Conservation (phyloP, 768 basidiomycete species). For the Boletus subcaerulescens region DNA sequence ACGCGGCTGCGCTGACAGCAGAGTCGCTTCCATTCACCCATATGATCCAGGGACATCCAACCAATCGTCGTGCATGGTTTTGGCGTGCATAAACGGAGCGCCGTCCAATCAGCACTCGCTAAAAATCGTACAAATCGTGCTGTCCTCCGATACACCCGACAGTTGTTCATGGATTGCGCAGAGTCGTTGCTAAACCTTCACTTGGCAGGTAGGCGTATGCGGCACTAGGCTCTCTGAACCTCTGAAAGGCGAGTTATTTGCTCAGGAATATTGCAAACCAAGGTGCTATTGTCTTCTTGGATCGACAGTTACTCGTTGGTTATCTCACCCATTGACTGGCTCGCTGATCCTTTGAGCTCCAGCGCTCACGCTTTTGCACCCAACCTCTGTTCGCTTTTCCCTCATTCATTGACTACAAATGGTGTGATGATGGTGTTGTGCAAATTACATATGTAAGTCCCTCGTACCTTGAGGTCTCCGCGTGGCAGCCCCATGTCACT, state of each 20-base stretch:
- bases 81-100: neutral
- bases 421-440: neutral
- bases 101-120: conserved; percentile 11
- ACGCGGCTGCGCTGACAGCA: conserved; percentile 6
- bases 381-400: neutral
- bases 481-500: conserved; percentile 19
- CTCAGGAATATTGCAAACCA: neutral
- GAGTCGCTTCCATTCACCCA: neutral
- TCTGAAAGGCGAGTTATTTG: neutral
- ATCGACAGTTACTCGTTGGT: neutral
- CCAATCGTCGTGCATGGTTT: neutral
- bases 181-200: neutral
- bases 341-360: too few species aligned
- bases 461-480: conserved; percentile 14
- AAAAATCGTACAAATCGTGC: neutral
- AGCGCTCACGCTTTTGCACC: neutral
- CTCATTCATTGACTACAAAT: neutral
- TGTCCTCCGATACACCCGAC: conserved; percentile 5
- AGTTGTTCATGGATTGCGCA: neutral
- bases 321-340: too few species aligned
- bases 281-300: neutral
- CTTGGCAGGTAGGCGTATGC: neutral
- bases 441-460: conserved; percentile 4
- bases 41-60: neutral
- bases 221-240: neutral